phyloP scores from a whole-genome alignment of 805 yeast species.

The Saturnispora serradocipensis region DNA sequence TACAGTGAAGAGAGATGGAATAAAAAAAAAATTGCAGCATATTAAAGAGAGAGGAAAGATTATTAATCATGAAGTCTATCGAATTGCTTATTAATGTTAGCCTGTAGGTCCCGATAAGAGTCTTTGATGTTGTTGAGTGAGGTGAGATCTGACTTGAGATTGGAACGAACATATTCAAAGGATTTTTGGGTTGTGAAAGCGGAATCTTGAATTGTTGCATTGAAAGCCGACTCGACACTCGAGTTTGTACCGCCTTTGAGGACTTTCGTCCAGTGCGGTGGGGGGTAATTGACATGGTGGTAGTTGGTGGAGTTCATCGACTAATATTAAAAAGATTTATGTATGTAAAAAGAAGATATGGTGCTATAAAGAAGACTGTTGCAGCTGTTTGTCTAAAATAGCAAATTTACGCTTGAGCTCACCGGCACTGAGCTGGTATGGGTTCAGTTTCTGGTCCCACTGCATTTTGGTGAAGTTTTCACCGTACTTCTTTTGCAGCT shows the following conservation, averaged over 20 bases:
- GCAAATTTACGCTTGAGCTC: conserved; percentile 63
- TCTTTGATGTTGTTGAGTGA: neutral
- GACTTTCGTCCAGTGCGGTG: neutral
- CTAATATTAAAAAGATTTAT: neutral
- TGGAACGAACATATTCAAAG: conserved; percentile 2
- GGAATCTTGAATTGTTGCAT: conserved; percentile 1
- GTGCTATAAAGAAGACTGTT: neutral
- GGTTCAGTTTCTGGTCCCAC: conserved; percentile 81
- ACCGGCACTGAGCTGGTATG: conserved; percentile 76
- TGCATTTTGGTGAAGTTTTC: conserved; percentile 85
- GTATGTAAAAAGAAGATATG: neutral
- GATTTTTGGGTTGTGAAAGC: neutral
- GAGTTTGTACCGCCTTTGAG: neutral
- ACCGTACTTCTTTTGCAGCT: conserved; percentile 67
- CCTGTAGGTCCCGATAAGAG: neutral
- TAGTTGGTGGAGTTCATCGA: neutral
- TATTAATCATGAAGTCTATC: neutral
- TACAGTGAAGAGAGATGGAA: neutral
- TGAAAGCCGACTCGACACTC: neutral
- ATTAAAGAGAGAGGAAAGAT: neutral
- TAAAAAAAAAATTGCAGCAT: neutral
- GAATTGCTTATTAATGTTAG: neutral
- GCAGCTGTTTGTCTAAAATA: conserved; percentile 45
- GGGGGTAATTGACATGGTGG: neutral
- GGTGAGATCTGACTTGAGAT: neutral